Conservation (phyloP, 140 eudicot species). For the Bidens hawaiensis region DNA sequence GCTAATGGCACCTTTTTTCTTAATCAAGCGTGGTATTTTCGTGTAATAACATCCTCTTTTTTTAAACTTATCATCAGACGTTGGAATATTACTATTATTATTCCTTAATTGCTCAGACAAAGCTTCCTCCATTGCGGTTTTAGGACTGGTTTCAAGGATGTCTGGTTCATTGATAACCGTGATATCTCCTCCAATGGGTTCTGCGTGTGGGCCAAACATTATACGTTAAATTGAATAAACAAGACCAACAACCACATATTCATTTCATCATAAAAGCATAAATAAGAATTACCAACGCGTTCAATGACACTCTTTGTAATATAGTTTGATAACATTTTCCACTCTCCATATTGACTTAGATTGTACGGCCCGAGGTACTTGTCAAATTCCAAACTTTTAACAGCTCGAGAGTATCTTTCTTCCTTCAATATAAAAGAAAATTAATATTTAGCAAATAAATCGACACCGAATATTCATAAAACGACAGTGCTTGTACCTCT, state of each 20-base stretch:
- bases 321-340: slow-evolving; percentile 73
- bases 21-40: slow-evolving; percentile 66
- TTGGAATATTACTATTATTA: slow-evolving; percentile 44
- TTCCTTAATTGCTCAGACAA: slow-evolving; percentile 62
- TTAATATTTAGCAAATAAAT: not conserved
- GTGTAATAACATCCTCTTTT: slow-evolving; percentile 76
- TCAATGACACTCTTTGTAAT: slow-evolving; percentile 64
- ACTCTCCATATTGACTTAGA: slow-evolving; percentile 59
- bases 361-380: slow-evolving; percentile 78
- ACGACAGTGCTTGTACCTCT: slow-evolving; percentile 25
- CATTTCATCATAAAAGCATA: not conserved
- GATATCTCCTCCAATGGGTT: slow-evolving; percentile 91
- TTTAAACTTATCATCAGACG: slow-evolving; percentile 28
- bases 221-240: not conserved
- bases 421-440: slow-evolving; percentile 42
- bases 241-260: slow-evolving; percentile 4
- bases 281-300: slow-evolving; percentile 53
- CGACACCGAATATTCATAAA: not conserved
- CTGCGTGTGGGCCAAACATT: slow-evolving; percentile 33
- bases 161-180: slow-evolving; percentile 63
- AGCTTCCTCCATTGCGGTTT: slow-evolving; percentile 63
- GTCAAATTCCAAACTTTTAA: slow-evolving; percentile 69
- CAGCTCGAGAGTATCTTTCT: slow-evolving; percentile 75
- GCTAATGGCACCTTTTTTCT: slow-evolving; percentile 60
- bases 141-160: slow-evolving; percentile 36